Percentiles rank a stretch among this genome's conserved stretches.
phyloP scores from a whole-genome alignment of 805 yeast genomes.

The Cyberlindnera mississippiensis region DNA sequence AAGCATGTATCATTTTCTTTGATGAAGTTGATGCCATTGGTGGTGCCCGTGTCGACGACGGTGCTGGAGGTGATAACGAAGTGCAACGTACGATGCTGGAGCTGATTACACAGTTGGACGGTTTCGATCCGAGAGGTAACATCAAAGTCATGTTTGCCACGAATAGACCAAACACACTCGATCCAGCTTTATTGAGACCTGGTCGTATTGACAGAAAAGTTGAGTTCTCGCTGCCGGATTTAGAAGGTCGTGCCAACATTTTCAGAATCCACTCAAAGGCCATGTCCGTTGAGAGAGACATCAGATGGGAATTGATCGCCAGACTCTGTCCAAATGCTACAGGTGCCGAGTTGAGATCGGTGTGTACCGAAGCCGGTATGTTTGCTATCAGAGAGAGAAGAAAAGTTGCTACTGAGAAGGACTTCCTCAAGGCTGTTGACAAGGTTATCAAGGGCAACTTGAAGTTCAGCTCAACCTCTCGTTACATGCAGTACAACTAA shows the following conservation, averaged over 20 bases:
- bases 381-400: conserved; percentile 98
- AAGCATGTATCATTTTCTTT: conserved; percentile 95
- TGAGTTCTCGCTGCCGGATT: conserved; percentile 92
- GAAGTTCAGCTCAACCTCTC: conserved; percentile 95
- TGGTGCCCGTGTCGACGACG: conserved; percentile 99
- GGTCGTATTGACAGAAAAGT: conserved; percentile 99
- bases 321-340: conserved; percentile 97
- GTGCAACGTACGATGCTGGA: conserved; percentile 99
- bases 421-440: conserved; percentile 95
- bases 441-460: conserved; percentile 98
- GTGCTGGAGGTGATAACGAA: conserved; percentile 99
- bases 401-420: conserved; percentile 97
- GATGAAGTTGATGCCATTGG: conserved; percentile 99
- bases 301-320: conserved; percentile 97
- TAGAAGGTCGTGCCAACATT: conserved; percentile 97
- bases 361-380: conserved; percentile 99
- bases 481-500: conserved; percentile 97
- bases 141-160: conserved; percentile 99
- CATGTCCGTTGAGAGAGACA: conserved; percentile 96
- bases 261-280: conserved; percentile 96
- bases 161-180: conserved; percentile 95
- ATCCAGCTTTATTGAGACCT: conserved; percentile 96
- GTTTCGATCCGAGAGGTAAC: conserved; percentile 98
- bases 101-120: conserved; percentile 94
- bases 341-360: conserved; percentile 98